These are phyloP conservation scores for Sherardia arvensis DNA, from an alignment of 257 asterid species.

Conservation along the genomic window DNA sequence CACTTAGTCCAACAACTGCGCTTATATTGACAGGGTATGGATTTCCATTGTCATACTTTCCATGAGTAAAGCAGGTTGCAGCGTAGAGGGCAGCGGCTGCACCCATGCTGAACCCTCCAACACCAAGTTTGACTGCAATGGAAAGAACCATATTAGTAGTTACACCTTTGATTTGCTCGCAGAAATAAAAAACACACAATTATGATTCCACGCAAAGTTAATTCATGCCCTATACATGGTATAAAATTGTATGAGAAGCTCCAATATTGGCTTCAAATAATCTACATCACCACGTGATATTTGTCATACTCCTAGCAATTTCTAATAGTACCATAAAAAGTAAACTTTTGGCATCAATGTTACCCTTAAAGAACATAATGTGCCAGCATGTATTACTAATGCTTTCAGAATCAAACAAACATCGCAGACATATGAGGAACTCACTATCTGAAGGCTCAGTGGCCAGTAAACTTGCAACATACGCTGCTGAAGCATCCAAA, in stretches of 20 bases:
- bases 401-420: background rate
- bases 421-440: conserved; percentile 20
- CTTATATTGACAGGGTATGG: conserved; percentile 53
- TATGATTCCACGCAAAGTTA: background rate
- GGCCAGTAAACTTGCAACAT: conserved; percentile 84
- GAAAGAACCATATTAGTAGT: background rate
- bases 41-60: conserved; percentile 62
- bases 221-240: background rate
- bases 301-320: background rate
- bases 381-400: background rate
- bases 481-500: conserved; percentile 77
- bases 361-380: too few relatives aligned
- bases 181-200: background rate
- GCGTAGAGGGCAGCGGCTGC: conserved; percentile 76
- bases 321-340: too few relatives aligned
- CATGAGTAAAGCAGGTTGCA: conserved; percentile 56
- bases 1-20: conserved; percentile 77
- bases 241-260: background rate
- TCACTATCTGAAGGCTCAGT: conserved; percentile 72
- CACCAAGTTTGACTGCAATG: conserved; percentile 66
- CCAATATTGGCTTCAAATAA: background rate
- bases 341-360: too few relatives aligned
- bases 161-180: background rate
- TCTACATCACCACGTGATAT: background rate
- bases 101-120: conserved; percentile 97